Evolutionary conservation across 139 green algal species (phyloP), one percentile per base, ranked within the genome.

Genomic region (Micractinium sp.): DNA sequence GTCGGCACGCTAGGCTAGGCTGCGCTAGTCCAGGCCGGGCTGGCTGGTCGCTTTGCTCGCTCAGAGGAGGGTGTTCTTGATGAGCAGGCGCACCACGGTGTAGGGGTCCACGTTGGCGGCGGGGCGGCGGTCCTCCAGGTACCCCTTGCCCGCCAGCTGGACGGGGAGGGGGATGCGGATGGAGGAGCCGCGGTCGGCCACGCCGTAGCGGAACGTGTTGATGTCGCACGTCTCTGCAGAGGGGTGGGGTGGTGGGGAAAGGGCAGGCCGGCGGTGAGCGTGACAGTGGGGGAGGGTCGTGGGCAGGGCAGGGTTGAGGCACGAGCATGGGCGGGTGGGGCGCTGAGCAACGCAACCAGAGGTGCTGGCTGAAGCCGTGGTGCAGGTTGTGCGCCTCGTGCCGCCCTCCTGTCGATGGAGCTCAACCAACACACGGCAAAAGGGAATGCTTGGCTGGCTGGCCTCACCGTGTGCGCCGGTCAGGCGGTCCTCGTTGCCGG

Each of bases 121-220:
- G 31, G 96, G 96, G 82, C 95, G 91, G 83, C 96, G 93, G 95
- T 98, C 96, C 94, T 98, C 96, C 69, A 98, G 93, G 94, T 98
- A 98, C 25, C 96, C 96, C 81, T 71, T 74, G 81, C 56, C 38
- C 31, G 61, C 75, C 33, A 98, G 90, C 92, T 94, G 92, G 33
- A 98, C 96, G n/a, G 95, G 95, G 88, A 97, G 92, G 0, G 96
- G 96, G 91, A 98, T 98, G 85, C 96, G 95, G 92, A 98, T 98
- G 87, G 95, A 98, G 35, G 94, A 93, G 74, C 96, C 96, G 87
- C 96, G 96, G 93, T 98, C 96, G 86, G 94, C 95, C 36, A 97
- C 95, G 82, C 96, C 96, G 31, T n/a, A 94, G 79, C 83, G 83
- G 94, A 98, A 97, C 86, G 94, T 97, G 93, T 98, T 96, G 85